phyloP scores from a whole-genome alignment of 768 basidiomycete species.

The Mycena venus region DNA sequence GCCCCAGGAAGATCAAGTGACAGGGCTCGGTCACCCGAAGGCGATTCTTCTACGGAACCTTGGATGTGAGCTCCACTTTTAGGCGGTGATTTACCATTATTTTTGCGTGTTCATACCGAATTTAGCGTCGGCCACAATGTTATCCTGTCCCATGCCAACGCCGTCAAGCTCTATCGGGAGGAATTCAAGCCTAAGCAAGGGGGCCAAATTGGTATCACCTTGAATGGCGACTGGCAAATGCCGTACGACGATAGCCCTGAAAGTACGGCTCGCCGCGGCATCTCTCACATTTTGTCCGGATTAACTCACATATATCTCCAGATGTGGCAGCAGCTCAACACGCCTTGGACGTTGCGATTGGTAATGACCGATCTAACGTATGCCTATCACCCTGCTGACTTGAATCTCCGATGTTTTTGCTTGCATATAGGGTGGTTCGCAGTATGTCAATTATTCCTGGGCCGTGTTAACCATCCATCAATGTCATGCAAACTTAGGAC shows the following conservation, averaged over 20 bases:
- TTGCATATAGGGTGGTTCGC: conserved; percentile 67
- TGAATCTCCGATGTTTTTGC: conserved; percentile 51
- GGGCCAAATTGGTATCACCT: conserved; percentile 83
- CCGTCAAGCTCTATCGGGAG: conserved; percentile 75
- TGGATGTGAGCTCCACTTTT: conserved; percentile 67
- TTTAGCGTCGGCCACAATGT: conserved; percentile 74
- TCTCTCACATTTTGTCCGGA: not conserved
- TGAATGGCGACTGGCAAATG: conserved; percentile 83
- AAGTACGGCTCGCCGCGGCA: conserved; percentile 60
- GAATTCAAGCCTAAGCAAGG: conserved; percentile 73
- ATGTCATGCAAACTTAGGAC: conserved; percentile 54
- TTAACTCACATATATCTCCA: conserved; percentile 37
- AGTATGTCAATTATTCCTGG: conserved; percentile 51
- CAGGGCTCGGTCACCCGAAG: conserved; percentile 68
- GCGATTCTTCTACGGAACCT: conserved; percentile 75
- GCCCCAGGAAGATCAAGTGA: conserved; percentile 80
- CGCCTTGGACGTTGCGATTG: conserved; percentile 80
- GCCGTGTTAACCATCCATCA: conserved; percentile 28
- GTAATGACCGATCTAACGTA: conserved; percentile 52
- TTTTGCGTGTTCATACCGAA: conserved; percentile 12
- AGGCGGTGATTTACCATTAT: conserved; percentile 31
- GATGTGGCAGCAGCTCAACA: conserved; percentile 80
- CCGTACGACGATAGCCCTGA: conserved; percentile 78
- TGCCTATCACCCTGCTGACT: conserved; percentile 36
- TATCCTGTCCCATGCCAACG: conserved; percentile 78